Evolutionary conservation across 2,329 filamentous ascomycete genomes (phyloP), one percentile per base, ranked within the genome.

Genomic region (Xylariales sp.): DNA sequence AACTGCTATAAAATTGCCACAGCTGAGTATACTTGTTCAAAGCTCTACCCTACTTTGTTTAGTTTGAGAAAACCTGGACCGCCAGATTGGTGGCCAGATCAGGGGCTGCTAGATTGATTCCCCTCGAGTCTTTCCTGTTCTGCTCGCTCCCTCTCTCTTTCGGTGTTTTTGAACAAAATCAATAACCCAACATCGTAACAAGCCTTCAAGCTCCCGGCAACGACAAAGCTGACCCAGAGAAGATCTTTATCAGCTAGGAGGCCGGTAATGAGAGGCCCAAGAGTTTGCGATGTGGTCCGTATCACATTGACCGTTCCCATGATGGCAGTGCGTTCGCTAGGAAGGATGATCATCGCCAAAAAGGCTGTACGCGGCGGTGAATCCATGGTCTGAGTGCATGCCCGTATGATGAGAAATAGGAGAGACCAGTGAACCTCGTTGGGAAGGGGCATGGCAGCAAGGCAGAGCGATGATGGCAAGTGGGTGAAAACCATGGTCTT

Each of bases 401-500:
- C 69, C 6, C 84, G 74, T 10, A 83, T 63, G 13, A 83, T 57
- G 10, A 87, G 64, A 40, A 88, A 75, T 0, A 68, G 56, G 31
- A 85, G 66, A 0, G 82, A 72, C 5, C 80, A 43, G 10, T 64
- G 64, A 1, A 79, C 60, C 4, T 67, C 64, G 15, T 63, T 57
- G 1, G 81, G 78, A 1, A 81, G 50, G 0, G 79, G 76, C 16
- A 88, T 76, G 15, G 87, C 58, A 12, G 75, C 65, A 2, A 87
- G 69, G 46, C 80, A 81, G 18, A 87, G 59, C 6, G 83, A 69
- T 0, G 81, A 85, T 0, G 84, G 84, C 1, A 88, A 65, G 48
- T 88, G 83, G 0, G 83, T 86, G 51, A 85, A 84, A 7, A 85
- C 81, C 83, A 88, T 88, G 2, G 83, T 86, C 67, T 79, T n/a